Base-by-base conservation (phyloP, 1,139 yeast genomes). In the Candida tetrigidarum region DNA sequence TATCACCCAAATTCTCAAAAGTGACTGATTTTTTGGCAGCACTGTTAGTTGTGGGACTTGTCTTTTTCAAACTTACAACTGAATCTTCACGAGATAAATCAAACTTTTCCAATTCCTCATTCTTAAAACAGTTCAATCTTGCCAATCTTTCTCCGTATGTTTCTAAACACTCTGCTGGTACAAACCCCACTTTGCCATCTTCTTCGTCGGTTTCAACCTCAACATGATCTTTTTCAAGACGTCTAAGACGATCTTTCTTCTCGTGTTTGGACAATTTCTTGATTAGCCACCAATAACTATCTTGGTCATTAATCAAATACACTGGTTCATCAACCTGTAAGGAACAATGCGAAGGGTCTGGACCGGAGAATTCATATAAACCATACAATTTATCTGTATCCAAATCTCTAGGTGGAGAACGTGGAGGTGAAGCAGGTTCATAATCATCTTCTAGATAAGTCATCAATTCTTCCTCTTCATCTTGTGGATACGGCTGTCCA, bases 241-340 rank as follows among this genome's bases (percentile, higher is more conserved):
- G 37, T 12, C 35, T 42, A 11, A 23, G 19, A 34, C 46, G 23
- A 18, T 54, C 43, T 3, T 57, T 52, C n/a, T 73, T 55, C 50
- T 74, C 78, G 14, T 56, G 56, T 45, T 66, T 69, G 39, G 76
- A 74, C 46, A 84, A 74, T 54, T 89, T 82, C 48, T 84, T 78
- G 23, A 93, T 92, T 11, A 92, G 70, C 99, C 99, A 93, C 99
- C 99, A 93, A 67, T 93, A 93, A 49, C 90, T 81, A 64, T 93
- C 97, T 47, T 87, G 84, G 59, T 93, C 99, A 58, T 91, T 92
- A 29, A 93, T 68, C 28, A 93, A 69, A 39, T 80, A 73, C 50
- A 95, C 93, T 1, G 96, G 84, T 57, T 91, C 97, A 57, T 95
- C 95, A 55, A 90, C 81, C 22, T 72, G 64, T 7, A 93, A 76